Base-by-base conservation (phyloP, 2,329 filamentous ascomycete species). In the Mycosphaerella arachidis region DNA sequence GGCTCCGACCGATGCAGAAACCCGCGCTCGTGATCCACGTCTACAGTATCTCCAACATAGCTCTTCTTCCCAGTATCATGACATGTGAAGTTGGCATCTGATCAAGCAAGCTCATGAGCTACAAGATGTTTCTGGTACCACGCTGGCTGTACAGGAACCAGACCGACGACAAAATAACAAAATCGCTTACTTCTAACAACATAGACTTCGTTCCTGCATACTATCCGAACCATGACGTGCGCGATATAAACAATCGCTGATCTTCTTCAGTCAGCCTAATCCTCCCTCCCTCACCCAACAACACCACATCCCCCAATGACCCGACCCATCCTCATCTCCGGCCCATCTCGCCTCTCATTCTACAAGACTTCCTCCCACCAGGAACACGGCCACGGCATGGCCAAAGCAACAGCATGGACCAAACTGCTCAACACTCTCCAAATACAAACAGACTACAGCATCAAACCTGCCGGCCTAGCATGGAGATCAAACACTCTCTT, bases 401-500 rank as follows among this genome's bases (percentile, higher is more conserved):
- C 55, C 12, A 50, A 57, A 51, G 33, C 45, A 35, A 50, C 57
- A 8, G 52, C 35, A 27, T 53, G 55, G 53, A 29, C 56, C 10
- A 64, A 62, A 60, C 33, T 70, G 43, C 64, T 71, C 54, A 74
- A 70, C 58, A 74, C 72, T 9, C 63, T 76, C 52, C 65, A 76
- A 59, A 65, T 76, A 64, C 54, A 64, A 27, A 61, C 71, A 63
- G 70, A 75, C 64, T 74, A 73, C 64, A 63, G 60, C 18, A 62
- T 68, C 20, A 62, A 64, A 48, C 73, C 73, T 0, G 68, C 70
- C 29, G 72, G 80, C 16, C 69, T 83, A 3, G 62, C 71, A 74
- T 83, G 81, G 79, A 79, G 85, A n/a, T 85, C 83, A 10, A 83
- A 80, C 55, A 82, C 81, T 2, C 67, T 79, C 50, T 87, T 87